Base-by-base conservation (phyloP, 257 asterid species). In the Capsicum pubescens region DNA sequence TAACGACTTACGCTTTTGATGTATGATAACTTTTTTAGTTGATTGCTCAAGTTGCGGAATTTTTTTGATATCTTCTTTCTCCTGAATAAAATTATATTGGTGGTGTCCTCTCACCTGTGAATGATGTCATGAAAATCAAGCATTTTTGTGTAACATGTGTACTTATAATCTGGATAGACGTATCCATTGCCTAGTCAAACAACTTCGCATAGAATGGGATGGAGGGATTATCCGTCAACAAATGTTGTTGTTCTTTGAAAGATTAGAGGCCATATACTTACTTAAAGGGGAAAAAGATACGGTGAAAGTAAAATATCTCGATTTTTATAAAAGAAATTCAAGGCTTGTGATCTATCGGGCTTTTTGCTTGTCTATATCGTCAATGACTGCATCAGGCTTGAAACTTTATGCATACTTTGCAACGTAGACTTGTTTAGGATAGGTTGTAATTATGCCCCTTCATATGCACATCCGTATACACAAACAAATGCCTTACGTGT, bases 1-100 rank as follows among this genome's bases (percentile, higher is more conserved):
- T 84, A 57, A 83, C 68, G 66, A 21, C 78, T 63, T 52, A 0
- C 6, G 6, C 42, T 48, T 52, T 82, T 81, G 56, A 46, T 46
- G 50, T 83, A 68, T 21, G 10, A 21, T 50, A 2, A 16, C 39
- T 42, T 16, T 15, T 71, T 8, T 74, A 74, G 81, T 36, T 17
- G 48, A 68, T 67, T 67, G 48, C 6, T 13, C 42, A 19, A 64
- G 71, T 64, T 35, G 44, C 71, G 26, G 15, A 26, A 10, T 26
- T 63, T 26, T 11, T 21, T 63, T 21, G 5, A 56, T 1, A 56
- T 15, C 8, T 57, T 57, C 61, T 57, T 57, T 57, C 61, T 57
- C 61, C 8, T 5, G 61, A 57, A 16, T 58, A 16, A 58, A 58
- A 21, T 16, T 58, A 58, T 58, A 58, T 58, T 16, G 63, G 21